Evolutionary conservation across 208 protist species (phyloP).

Genomic region (Wallacemonas collosoma): DNA sequence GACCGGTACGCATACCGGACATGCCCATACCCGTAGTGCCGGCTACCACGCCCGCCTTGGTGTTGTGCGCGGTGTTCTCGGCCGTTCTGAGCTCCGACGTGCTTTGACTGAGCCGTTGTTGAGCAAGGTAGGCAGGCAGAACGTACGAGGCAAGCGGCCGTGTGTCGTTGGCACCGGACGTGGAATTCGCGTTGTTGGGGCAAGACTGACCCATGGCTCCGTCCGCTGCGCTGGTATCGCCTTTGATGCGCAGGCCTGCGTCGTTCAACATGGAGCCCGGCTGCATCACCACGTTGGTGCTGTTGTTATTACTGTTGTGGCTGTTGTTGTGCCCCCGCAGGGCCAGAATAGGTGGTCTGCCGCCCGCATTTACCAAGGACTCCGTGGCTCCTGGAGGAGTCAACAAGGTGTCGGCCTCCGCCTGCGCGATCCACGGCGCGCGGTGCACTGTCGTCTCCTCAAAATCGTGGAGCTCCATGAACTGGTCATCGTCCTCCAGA

Average conservation of each 20-base stretch:
- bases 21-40: background rate
- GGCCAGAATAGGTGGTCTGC: constrained; percentile 1
- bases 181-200: background rate
- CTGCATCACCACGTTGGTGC: background rate
- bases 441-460: constrained; percentile 9
- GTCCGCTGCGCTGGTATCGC: background rate
- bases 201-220: background rate
- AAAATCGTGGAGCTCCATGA: constrained; percentile 16
- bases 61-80: background rate
- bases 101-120: constrained; percentile 13
- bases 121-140: background rate
- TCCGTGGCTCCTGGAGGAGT: background rate
- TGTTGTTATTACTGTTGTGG: too few species aligned
- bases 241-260: background rate
- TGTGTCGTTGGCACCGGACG: background rate
- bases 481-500: constrained; percentile 5
- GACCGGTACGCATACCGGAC: background rate
- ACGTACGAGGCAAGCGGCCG: constrained; percentile 13
- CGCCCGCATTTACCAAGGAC: background rate
- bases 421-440: constrained; percentile 1
- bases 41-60: background rate
- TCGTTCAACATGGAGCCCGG: background rate
- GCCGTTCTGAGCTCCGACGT: background rate
- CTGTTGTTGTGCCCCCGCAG: background rate
- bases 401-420: constrained; percentile 10